Base-by-base conservation (phyloP, 2,329 filamentous ascomycete genomes). In the Fusarium cicatricum region DNA sequence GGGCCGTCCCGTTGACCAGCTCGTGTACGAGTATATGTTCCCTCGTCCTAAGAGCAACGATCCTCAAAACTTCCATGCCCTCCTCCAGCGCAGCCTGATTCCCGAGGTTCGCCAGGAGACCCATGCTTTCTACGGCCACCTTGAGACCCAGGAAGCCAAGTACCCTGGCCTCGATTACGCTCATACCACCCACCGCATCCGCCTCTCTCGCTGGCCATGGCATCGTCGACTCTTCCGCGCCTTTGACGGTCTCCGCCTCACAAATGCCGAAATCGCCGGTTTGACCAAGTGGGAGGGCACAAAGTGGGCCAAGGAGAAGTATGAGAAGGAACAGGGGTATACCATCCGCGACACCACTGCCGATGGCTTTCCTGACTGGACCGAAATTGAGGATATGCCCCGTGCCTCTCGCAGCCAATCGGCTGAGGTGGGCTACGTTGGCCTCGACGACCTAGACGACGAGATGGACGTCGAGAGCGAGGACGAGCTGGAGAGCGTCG, bases 271-370 rank as follows among this genome's bases (percentile, higher is more conserved):
- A 71, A 91, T 94, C 64, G 81, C 85, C 48, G 79, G 80, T 42
- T 79, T 93, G 70, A 92, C 90, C 54, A 88, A 90, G 69, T 94
- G 90, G 90, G 90, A 93, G 77, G 90, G 90, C 52, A 93, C 90
- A 10, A 86, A 88, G 58, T 93, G 90, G 90, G 90, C 90, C 58
- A 88, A 92, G 70, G 89, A 92, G 70, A 85, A 90, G 49, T 94
- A 87, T 70, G 90, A 94, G 78, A 82, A 83, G 52, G 90, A 93
- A 69, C 88, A 92, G 68, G 86, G 86, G 29, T 82, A 90, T 54
- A 76, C 75, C 26, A 91, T 94, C 59, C 75, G 78, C 41, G 90
- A 94, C 70, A 92, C 90, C 6, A 88, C 89, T 2, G 84, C 83
- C 45, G 87, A 90, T 66, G 87, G 84, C 19, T 87, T 93, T 52